Evolutionary conservation across 345 rosid species (phyloP), one percentile per base, ranked within the genome.

Genomic region (Leavenworthia alabamica): DNA sequence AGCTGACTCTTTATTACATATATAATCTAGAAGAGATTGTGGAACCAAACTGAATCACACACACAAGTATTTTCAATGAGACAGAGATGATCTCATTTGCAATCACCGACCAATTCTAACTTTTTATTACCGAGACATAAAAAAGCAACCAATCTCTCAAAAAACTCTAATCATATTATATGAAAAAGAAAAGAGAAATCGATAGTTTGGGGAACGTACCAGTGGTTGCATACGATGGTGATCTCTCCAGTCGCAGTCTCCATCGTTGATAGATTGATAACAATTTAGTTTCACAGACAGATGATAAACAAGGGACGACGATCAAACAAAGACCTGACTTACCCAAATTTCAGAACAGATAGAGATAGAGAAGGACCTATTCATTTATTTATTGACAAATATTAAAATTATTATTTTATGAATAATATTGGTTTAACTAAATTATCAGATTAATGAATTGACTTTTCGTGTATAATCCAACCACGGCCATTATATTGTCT

Each of bases 191-290:
- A 7, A 49, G 66, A 5, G 9, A 41, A 35, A 35, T 13, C 24
- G 16, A 13, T 9, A 1, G 29, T 8, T n/a, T 12, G 2, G 10
- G 51, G 53, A 2, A 71, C 60, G 31, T 79, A 91, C 98, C 98
- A 91, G 87, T 91, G 96, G 73, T 53, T 66, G 82, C 98, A 91
- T 8, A 82, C 70, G 66, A 67, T 77, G 24, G 86, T 82, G 74
- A 79, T 60, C 29, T 83, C 96, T 68, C 81, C 96, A 7, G 84
- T 54, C 55, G 77, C 78, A 46, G 76, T 45, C 50, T 70, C 90
- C 98, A 91, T 91, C 71, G 57, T 71, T 62, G 52, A 16, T 4
- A 11, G 27, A 26, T 4, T 15, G 27, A 26, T 1, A 49, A 13
- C 5, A 60, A n/a, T 16, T 39, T 23, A 20, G 6, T 45, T 41